A percentile compares a stretch with the other conserved stretches of the same genome.
phyloP scores from a whole-genome alignment of 1,284 basidiomycete species.

The Trametes versicolor region DNA sequence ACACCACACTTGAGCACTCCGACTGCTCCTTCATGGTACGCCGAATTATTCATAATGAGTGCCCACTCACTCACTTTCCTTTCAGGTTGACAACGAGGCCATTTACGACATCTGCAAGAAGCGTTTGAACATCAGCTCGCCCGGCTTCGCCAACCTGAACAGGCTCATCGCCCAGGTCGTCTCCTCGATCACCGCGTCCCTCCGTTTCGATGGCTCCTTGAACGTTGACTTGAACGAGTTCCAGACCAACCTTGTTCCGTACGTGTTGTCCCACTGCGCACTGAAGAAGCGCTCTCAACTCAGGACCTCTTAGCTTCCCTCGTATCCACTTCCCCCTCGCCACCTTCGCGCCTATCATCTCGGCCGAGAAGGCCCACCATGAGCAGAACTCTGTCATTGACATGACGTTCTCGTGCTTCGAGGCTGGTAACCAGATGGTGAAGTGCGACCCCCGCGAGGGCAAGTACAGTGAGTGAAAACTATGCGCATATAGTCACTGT shows the following conservation, averaged over 20 bases:
- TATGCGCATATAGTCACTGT: background rate
- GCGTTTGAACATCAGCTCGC: slow-evolving; percentile 83
- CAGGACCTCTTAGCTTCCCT: slow-evolving; percentile 53
- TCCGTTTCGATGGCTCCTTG: slow-evolving; percentile 85
- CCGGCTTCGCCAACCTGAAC: slow-evolving; percentile 90
- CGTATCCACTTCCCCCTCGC: slow-evolving; percentile 95
- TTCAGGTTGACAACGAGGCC: slow-evolving; percentile 86
- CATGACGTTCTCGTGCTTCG: slow-evolving; percentile 95
- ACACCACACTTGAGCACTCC: slow-evolving; percentile 99
- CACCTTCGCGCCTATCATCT: slow-evolving; percentile 91
- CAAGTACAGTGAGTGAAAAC: slow-evolving; percentile 77
- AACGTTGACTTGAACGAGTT: slow-evolving; percentile 89
- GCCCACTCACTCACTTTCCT: background rate
- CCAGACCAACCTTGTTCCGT: slow-evolving; percentile 81
- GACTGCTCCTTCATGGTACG: slow-evolving; percentile 98
- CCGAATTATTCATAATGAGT: background rate
- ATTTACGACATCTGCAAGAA: slow-evolving; percentile 98
- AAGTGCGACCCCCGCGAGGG: slow-evolving; percentile 84
- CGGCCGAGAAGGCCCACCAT: slow-evolving; percentile 82
- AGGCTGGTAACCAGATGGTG: slow-evolving; percentile 93
- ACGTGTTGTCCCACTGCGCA: slow-evolving; percentile 42
- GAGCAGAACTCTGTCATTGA: slow-evolving; percentile 95
- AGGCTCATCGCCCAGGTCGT: slow-evolving; percentile 91
- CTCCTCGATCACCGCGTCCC: slow-evolving; percentile 85
- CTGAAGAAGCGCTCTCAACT: background rate